Percentiles rank a stretch among this genome's conserved stretches.
Conservation (phyloP, 345 rosid genomes). For the Dipteronia sinensis region DNA sequence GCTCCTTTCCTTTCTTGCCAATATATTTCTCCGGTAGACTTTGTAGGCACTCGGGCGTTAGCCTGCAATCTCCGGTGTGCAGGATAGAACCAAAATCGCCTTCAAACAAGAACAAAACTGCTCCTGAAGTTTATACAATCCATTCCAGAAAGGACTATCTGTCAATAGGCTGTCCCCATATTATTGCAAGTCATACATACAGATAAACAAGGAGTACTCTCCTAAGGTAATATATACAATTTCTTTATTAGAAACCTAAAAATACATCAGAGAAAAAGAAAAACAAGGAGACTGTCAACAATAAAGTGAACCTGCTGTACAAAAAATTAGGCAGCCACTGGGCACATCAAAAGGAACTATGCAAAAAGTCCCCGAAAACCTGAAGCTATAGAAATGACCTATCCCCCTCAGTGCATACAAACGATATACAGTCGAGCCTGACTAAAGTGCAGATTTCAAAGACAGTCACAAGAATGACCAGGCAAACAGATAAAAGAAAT, state of each 20-base stretch:
- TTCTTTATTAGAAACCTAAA: not conserved
- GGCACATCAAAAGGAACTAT: too few species aligned
- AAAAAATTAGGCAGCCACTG: too few species aligned
- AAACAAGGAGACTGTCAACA: too few species aligned
- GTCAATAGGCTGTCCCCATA: slow-evolving; percentile 27
- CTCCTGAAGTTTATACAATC: slow-evolving; percentile 60
- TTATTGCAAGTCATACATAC: slow-evolving; percentile 8
- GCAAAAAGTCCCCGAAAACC: too few species aligned
- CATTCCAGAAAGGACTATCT: slow-evolving; percentile 32
- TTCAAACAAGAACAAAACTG: slow-evolving; percentile 93
- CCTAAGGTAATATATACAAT: not conserved
- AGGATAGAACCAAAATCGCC: slow-evolving; percentile 81
- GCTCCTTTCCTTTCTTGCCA: slow-evolving; percentile 48
- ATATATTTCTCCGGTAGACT: slow-evolving; percentile 59
- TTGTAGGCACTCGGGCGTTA: slow-evolving; percentile 62
- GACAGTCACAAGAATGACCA: not conserved
- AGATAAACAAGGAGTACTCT: not conserved
- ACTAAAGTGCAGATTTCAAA: not conserved
- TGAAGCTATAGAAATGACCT: not conserved
- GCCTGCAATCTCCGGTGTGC: slow-evolving; percentile 94
- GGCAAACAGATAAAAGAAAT: not conserved
- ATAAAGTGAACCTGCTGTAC: too few species aligned
- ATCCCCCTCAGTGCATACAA: not conserved
- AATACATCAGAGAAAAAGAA: not conserved
- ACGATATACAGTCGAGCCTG: not conserved